These are phyloP conservation scores for Galerina sulciceps DNA, from an alignment of 768 basidiomycete genomes.

Conservation along the genomic window DNA sequence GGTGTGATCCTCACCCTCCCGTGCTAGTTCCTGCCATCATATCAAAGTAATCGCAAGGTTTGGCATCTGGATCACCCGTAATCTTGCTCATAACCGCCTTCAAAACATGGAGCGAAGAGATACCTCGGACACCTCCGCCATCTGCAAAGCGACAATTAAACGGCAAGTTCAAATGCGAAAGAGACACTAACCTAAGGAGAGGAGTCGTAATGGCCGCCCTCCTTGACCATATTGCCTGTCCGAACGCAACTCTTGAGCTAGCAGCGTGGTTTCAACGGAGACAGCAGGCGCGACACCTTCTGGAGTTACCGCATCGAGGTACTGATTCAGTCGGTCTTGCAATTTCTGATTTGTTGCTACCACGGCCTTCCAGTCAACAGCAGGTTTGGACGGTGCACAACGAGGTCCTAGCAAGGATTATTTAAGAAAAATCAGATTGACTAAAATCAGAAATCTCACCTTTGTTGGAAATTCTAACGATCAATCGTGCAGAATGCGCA, in stretches of 20 bases:
- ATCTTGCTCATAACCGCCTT: slow-evolving; percentile 33
- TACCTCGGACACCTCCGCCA: slow-evolving; percentile 39
- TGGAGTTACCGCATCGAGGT: slow-evolving; percentile 23
- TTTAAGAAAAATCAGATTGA: neutral
- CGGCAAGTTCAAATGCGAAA: neutral
- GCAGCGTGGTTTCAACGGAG: slow-evolving; percentile 28
- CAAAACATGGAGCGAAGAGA: slow-evolving; percentile 34
- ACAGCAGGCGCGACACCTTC: slow-evolving; percentile 20
- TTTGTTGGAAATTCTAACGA: slow-evolving; percentile 31
- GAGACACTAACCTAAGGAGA: slow-evolving; percentile 31
- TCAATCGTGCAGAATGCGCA: slow-evolving; percentile 28
- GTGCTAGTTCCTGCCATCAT: slow-evolving; percentile 40
- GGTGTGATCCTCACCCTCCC: slow-evolving; percentile 28
- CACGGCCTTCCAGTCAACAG: slow-evolving; percentile 17
- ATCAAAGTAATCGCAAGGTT: slow-evolving; percentile 37
- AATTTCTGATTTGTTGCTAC: slow-evolving; percentile 15
- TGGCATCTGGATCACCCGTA: slow-evolving; percentile 21
- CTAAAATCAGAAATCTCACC: slow-evolving; percentile 9
- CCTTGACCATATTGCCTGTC: slow-evolving; percentile 25
- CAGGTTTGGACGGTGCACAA: slow-evolving; percentile 5
- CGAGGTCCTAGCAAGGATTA: slow-evolving; percentile 2
- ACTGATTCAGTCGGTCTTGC: slow-evolving; percentile 21
- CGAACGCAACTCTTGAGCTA: slow-evolving; percentile 28
- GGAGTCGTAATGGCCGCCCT: slow-evolving; percentile 25
- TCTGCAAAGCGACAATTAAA: slow-evolving; percentile 17